Conservation (phyloP, 495 filamentous ascomycete genomes). For the Delitschia confertaspora region DNA sequence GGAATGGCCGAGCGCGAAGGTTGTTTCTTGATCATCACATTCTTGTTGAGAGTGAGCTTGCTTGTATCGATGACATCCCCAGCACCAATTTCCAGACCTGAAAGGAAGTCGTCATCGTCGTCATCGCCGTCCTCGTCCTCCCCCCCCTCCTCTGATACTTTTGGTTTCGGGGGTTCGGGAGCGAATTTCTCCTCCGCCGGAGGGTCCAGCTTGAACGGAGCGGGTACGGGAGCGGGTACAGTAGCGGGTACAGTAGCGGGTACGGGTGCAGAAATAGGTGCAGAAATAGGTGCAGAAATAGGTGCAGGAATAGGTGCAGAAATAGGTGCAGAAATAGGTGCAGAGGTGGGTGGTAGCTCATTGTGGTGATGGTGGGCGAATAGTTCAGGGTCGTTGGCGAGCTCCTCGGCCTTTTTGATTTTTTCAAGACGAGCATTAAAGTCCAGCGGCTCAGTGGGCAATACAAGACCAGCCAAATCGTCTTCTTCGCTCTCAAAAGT, state of each 20-base stretch:
- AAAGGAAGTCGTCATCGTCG: slow-evolving; percentile 74
- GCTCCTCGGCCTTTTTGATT: slow-evolving; percentile 37
- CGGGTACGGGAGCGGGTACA: too few relatives aligned
- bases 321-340: slow-evolving; percentile 9
- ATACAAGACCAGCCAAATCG: slow-evolving; percentile 69
- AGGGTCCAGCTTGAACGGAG: too few relatives aligned
- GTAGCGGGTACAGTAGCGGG: too few relatives aligned
- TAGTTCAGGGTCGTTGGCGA: slow-evolving; percentile 20
- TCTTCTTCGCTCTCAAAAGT: slow-evolving; percentile 95
- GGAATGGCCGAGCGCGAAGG: slow-evolving; percentile 39
- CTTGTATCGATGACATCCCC: slow-evolving; percentile 69
- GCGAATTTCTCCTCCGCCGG: slow-evolving; percentile 1
- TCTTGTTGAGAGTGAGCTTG: slow-evolving; percentile 83
- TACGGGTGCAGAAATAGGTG: neutral
- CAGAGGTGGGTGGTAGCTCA: slow-evolving; percentile 22
- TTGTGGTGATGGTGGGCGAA: slow-evolving; percentile 13
- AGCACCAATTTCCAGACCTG: slow-evolving; percentile 78
- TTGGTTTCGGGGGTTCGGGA: slow-evolving; percentile 25
- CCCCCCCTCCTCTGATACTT: slow-evolving; percentile 29
- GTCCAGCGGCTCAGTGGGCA: slow-evolving; percentile 75
- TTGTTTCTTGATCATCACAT: slow-evolving; percentile 79
- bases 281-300: slow-evolving; percentile 4
- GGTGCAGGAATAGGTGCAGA: slow-evolving; percentile 1
- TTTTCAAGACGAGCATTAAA: slow-evolving; percentile 67
- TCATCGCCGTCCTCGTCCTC: too few relatives aligned